Base-by-base conservation (phyloP, 1,284 basidiomycete species). In the Laetiporus sulphureus region DNA sequence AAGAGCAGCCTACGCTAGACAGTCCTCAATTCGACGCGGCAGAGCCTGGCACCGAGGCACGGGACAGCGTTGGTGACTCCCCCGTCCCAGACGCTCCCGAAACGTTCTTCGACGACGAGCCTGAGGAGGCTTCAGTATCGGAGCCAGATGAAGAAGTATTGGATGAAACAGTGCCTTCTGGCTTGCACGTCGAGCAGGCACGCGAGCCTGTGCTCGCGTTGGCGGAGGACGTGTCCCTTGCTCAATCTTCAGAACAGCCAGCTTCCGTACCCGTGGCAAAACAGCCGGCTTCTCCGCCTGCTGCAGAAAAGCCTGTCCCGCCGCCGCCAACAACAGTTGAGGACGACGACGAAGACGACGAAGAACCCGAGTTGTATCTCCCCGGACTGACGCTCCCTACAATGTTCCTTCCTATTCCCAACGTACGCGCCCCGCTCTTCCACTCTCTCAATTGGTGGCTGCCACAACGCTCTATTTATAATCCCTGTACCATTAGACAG, bases 331-430 rank as follows among this genome's bases (percentile, higher is more conserved):
- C 62, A 1, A 40, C 48, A 22, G 40, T 38, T 25, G 47, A 52
- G 25, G 46, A 53, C 36, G 62, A 61, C 20, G 62, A 62, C 19
- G 64, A 66, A 33, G 75, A 59, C 7, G 64, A 66, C 41, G 58
- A 77, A 16, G 75, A 76, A 0, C 78, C 74, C 15, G 71, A 80
- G 32, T 52, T 83, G 22, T 79, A 78, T 57, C 62, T 67, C 12
- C 64, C 68, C 12, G 72, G 72, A 27, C 73, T 88, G 25, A 69
- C 77, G 35, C 60, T 75, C 19, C 76, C 84, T 20, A 79, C 78
- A 31, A 83, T 89, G 78, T 90, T 90, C 58, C 66, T 88, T 35
- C 87, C 86, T 10, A 82, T 89, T 29, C 86, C 86, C 37, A 85
- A 86, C 66, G 86, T 89, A 73, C 72, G 69, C 66, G 60, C 65